phyloP scores from a whole-genome alignment of 148 eudicot species.

The Polygonum maritimum region DNA sequence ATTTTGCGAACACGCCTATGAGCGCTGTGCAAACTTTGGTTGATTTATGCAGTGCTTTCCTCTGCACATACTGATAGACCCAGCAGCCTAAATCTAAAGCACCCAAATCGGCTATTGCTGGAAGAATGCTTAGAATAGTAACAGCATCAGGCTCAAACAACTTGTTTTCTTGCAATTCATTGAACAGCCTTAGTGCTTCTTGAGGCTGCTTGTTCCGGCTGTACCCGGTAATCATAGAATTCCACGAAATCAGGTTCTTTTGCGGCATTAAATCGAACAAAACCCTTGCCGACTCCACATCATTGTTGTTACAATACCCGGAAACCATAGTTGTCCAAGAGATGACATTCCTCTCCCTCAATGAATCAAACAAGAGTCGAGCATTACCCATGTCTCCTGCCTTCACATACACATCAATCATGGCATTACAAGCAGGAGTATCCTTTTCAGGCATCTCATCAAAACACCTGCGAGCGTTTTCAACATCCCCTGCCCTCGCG shows the following conservation, averaged over 20 bases:
- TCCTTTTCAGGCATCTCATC: constrained; percentile 55
- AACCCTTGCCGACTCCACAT: constrained; percentile 35
- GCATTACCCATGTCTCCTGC: constrained; percentile 50
- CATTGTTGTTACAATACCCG: constrained; percentile 51
- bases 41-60: constrained; percentile 40
- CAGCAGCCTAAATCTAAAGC: constrained; percentile 67
- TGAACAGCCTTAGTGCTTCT: constrained; percentile 54
- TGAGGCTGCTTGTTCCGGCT: constrained; percentile 47
- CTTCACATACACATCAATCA: constrained; percentile 63
- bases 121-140: constrained; percentile 61
- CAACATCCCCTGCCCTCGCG: constrained; percentile 46
- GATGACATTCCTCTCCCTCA: constrained; percentile 54
- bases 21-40: constrained; percentile 61
- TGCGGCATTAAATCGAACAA: constrained; percentile 60
- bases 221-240: constrained; percentile 74
- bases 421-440: constrained; percentile 43
- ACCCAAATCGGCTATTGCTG: constrained; percentile 79
- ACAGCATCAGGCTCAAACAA: constrained; percentile 58
- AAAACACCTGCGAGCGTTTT: constrained; percentile 35
- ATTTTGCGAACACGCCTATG: constrained; percentile 80
- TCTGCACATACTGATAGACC: constrained; percentile 54
- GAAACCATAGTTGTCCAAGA: constrained; percentile 69
- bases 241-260: constrained; percentile 65
- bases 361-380: constrained; percentile 34
- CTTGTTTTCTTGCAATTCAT: constrained; percentile 33